Conservation (phyloP, 1,139 yeast genomes). For the Taphrina wiesneri region DNA sequence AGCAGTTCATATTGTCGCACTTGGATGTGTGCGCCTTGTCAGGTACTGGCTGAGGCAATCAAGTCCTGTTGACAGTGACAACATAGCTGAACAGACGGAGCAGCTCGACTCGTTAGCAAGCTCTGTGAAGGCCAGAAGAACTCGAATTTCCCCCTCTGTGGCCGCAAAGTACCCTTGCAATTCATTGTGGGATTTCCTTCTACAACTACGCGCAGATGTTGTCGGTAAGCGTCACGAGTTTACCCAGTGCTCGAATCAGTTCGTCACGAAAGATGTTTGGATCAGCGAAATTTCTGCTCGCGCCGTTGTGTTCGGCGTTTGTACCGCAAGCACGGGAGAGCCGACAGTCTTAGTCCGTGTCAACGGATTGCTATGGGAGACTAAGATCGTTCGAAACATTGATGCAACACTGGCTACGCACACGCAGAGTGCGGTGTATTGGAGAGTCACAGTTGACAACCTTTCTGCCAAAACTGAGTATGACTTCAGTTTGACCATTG, state of each 20-base stretch:
- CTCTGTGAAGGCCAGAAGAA: neutral
- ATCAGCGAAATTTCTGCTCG: conserved; percentile 17
- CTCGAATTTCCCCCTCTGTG: neutral
- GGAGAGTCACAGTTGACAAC: conserved; percentile 15
- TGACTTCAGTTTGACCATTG: conserved; percentile 3
- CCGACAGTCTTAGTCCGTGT: conserved; percentile 10
- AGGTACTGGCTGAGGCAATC: conserved; percentile 4
- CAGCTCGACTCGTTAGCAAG: neutral
- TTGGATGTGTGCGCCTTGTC: conserved; percentile 11
- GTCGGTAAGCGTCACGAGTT: conserved; percentile 7
- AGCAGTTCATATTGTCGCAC: conserved; percentile 19
- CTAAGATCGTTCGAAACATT: neutral
- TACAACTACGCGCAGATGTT: conserved; percentile 9
- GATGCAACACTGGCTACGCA: neutral
- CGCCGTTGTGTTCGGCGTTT: conserved; percentile 3
- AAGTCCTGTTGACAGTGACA: neutral
- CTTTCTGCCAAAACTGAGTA: conserved; percentile 29
- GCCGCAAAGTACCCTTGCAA: neutral
- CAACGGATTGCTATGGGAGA: conserved; percentile 26
- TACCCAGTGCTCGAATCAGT: neutral
- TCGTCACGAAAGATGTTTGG: conserved; percentile 2
- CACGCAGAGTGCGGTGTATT: neutral
- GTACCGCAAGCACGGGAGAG: neutral
- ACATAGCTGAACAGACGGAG: neutral
- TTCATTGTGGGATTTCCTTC: conserved; percentile 22